A percentile compares a stretch with the other conserved stretches of the same genome.
Evolutionary conservation across 495 filamentous ascomycete species (phyloP).

Genomic region (Hypoxylon fragiforme): DNA sequence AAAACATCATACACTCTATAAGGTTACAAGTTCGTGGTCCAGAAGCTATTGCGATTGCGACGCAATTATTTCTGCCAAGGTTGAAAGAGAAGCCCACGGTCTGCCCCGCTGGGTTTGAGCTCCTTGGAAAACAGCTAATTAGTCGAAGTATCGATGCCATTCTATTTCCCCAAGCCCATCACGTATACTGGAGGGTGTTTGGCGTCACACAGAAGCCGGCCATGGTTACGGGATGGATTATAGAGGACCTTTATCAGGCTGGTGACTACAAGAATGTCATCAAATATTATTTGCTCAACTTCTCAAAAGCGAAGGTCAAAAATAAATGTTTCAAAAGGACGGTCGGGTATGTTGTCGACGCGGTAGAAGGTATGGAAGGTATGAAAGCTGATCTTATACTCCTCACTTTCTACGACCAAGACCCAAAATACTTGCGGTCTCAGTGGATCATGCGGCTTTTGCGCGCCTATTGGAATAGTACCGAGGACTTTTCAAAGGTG

Average conservation of each 20-base stretch:
- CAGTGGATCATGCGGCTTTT: slow-evolving; percentile 43
- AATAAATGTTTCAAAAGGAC: slow-evolving; percentile 23
- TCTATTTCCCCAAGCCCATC: neutral
- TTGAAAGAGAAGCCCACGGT: slow-evolving; percentile 35
- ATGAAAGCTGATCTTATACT: slow-evolving; percentile 33
- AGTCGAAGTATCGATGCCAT: slow-evolving; percentile 17
- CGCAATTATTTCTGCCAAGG: slow-evolving; percentile 41
- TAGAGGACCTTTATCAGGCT: slow-evolving; percentile 31
- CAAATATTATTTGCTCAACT: slow-evolving; percentile 39
- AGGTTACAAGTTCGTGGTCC: slow-evolving; percentile 2
- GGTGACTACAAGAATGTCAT: slow-evolving; percentile 39
- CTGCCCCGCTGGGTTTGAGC: slow-evolving; percentile 13
- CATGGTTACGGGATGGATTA: slow-evolving; percentile 32
- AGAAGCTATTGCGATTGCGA: slow-evolving; percentile 29
- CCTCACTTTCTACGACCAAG: slow-evolving; percentile 24
- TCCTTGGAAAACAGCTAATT: slow-evolving; percentile 40
- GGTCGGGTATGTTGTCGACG: slow-evolving; percentile 32
- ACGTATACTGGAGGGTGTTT: slow-evolving; percentile 40
- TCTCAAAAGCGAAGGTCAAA: slow-evolving; percentile 31
- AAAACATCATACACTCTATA: slow-evolving; percentile 29
- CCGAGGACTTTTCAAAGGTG: slow-evolving; percentile 27
- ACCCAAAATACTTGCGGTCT: slow-evolving; percentile 19
- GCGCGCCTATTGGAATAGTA: slow-evolving; percentile 34
- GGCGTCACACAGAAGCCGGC: slow-evolving; percentile 7
- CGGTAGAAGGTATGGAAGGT: slow-evolving; percentile 35